Conservation (phyloP, 768 basidiomycete genomes). For the Xerocomellus amylosporus region DNA sequence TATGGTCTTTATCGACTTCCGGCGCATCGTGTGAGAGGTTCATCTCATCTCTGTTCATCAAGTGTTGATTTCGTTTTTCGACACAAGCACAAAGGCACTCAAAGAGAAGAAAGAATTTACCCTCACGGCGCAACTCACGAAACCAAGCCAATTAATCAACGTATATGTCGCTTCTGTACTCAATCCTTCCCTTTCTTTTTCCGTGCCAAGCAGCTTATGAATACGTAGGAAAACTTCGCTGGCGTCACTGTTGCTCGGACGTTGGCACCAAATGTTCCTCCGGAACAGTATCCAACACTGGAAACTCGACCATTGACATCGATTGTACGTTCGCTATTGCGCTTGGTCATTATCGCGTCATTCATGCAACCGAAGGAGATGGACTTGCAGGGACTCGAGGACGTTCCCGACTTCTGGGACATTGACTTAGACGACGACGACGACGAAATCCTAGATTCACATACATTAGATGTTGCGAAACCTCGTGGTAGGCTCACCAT, state of each 20-base stretch:
- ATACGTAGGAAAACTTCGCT: conserved; percentile 65
- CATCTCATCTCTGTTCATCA: neutral
- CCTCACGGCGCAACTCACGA: conserved; percentile 58
- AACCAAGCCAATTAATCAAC: conserved; percentile 69
- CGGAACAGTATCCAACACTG: conserved; percentile 59
- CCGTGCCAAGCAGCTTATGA: conserved; percentile 12
- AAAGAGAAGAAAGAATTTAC: conserved; percentile 57
- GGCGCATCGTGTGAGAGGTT: conserved; percentile 64
- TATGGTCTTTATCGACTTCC: conserved; percentile 71
- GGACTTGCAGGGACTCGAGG: conserved; percentile 64
- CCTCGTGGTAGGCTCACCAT: conserved; percentile 16
- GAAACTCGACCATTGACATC: conserved; percentile 69
- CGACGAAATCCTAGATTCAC: conserved; percentile 18
- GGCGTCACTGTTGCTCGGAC: conserved; percentile 53
- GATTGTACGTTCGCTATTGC: conserved; percentile 39
- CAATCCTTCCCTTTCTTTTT: neutral
- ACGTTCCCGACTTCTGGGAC: conserved; percentile 67
- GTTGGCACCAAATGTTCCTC: conserved; percentile 56
- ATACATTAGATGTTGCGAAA: conserved; percentile 37
- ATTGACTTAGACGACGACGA: conserved; percentile 34
- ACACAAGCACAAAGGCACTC: conserved; percentile 63
- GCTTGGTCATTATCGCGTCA: neutral
- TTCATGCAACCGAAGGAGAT: conserved; percentile 46
- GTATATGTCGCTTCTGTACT: conserved; percentile 63
- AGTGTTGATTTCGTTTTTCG: conserved; percentile 4